Conservation (phyloP, 371 early-diverging fungal genomes). For the Dinochytrium kinnereticum region DNA sequence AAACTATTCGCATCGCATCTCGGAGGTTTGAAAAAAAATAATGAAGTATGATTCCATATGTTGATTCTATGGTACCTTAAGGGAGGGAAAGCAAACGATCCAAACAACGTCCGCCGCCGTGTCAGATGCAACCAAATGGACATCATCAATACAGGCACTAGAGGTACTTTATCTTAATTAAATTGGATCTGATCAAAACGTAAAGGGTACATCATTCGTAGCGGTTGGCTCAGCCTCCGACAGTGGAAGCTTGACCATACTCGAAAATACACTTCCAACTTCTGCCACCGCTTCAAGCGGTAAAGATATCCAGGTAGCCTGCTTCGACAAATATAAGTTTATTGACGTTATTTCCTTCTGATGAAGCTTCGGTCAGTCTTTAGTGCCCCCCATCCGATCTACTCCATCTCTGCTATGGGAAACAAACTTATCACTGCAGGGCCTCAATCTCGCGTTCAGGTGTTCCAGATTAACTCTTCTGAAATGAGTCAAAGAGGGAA, state of each 20-base stretch:
- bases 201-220: slow-evolving; percentile 45
- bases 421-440: slow-evolving; percentile 45
- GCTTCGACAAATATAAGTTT: background rate
- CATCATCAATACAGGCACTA: slow-evolving; percentile 26
- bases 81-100: slow-evolving; percentile 6
- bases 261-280: slow-evolving; percentile 37
- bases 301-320: background rate
- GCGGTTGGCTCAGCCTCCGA: slow-evolving; percentile 47
- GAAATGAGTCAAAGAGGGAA: slow-evolving; percentile 45
- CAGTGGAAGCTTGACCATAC: slow-evolving; percentile 48
- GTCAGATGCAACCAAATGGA: slow-evolving; percentile 23
- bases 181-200: background rate
- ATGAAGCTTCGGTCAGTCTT: slow-evolving; percentile 50
- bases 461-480: slow-evolving; percentile 36
- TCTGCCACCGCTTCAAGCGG: background rate
- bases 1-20: slow-evolving; percentile 14
- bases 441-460: slow-evolving; percentile 40
- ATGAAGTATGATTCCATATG: too few relatives aligned
- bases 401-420: slow-evolving; percentile 37
- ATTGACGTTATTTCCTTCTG: too few relatives aligned
- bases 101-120: slow-evolving; percentile 12
- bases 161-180: slow-evolving; percentile 9
- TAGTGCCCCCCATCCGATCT: slow-evolving; percentile 42
- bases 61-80: too few relatives aligned
- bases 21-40: slow-evolving; percentile 21